Base-by-base conservation (phyloP, 495 filamentous ascomycete genomes). In the Aspergillus panamensis region DNA sequence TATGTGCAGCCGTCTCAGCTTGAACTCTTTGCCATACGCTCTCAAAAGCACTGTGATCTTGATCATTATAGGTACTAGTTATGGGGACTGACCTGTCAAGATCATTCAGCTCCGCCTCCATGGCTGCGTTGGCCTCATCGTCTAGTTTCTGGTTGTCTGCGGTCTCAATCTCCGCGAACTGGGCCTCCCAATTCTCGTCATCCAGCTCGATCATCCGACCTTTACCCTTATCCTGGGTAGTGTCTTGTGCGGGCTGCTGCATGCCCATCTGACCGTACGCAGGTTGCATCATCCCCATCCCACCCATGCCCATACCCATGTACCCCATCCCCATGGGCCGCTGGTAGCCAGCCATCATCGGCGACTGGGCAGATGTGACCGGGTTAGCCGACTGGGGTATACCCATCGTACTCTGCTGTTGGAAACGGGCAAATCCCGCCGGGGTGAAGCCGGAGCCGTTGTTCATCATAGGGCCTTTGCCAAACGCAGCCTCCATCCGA, bases 171-270 rank as follows among this genome's bases (percentile, higher is more conserved):
- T 93, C 83, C 44, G 87, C 86, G 67, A 99, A 99, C 67, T 97
- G 92, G 58, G 88, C 87, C 74, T 97, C 94, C 94, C 95, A 99
- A 57, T 94, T 87, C 63, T 86, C 80, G 58, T 97, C 92, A 66
- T 96, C 90, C 25, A 97, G 82, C 76, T 97, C 95, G 4, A 96
- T 84, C 75, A 98, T 87, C 62, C 91, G 85, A 4, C 82, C 88
- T 71, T 96, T 97, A 33, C 92, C 92, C 73, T 97, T 97, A 29
- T 77, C 87, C 60, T 84, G 65, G 61, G 75, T 62, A 62, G 70
- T 61, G 64, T 74, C 61, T 45, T 76, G 71, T 70, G 72, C 65
- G 77, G 80, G 78, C 48, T 81, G 81, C 61, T 82, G 82, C 75
- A 79, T 66, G 37, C 57, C 66, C 63, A 74, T 66, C 13, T 62